A percentile compares a stretch with the other conserved stretches of the same genome.
Evolutionary conservation across 1,139 yeast species (phyloP).

Genomic region (Hansenula sp.): DNA sequence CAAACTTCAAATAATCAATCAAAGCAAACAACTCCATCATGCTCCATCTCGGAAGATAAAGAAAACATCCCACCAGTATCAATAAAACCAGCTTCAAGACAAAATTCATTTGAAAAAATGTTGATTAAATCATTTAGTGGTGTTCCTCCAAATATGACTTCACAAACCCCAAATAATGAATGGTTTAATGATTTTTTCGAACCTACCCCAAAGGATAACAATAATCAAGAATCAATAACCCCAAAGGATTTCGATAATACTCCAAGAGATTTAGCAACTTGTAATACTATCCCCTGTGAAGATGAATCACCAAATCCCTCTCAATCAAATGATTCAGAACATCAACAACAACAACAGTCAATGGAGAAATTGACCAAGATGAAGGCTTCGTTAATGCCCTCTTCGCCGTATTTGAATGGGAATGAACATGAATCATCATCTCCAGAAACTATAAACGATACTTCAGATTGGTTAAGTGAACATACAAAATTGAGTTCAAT

Average conservation of each 20-base stretch:
- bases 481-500: slow-evolving; percentile 1
- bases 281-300: slow-evolving; percentile 31
- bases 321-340: background rate
- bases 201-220: slow-evolving; percentile 41
- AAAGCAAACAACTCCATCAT: background rate
- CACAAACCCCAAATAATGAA: slow-evolving; percentile 17
- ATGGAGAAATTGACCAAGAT: no score
- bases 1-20: background rate
- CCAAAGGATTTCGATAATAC: slow-evolving; percentile 25
- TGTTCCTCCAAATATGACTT: slow-evolving; percentile 12
- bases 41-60: slow-evolving; percentile 16
- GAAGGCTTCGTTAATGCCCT: background rate
- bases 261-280: slow-evolving; percentile 40
- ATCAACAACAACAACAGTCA: background rate
- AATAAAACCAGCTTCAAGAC: slow-evolving; percentile 18
- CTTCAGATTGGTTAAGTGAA: slow-evolving; percentile 1
- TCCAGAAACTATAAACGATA: background rate
- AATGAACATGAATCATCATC: background rate
- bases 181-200: slow-evolving; percentile 27
- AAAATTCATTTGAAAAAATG: slow-evolving; percentile 25
- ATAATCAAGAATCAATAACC: slow-evolving; percentile 13
- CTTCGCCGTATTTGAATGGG: background rate
- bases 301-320: slow-evolving; percentile 21
- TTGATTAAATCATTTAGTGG: slow-evolving; percentile 23
- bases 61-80: slow-evolving; percentile 26